Evolutionary conservation across 2,329 filamentous ascomycete species (phyloP), one percentile per base, ranked within the genome.

Genomic region (Coniochaeta sp.): DNA sequence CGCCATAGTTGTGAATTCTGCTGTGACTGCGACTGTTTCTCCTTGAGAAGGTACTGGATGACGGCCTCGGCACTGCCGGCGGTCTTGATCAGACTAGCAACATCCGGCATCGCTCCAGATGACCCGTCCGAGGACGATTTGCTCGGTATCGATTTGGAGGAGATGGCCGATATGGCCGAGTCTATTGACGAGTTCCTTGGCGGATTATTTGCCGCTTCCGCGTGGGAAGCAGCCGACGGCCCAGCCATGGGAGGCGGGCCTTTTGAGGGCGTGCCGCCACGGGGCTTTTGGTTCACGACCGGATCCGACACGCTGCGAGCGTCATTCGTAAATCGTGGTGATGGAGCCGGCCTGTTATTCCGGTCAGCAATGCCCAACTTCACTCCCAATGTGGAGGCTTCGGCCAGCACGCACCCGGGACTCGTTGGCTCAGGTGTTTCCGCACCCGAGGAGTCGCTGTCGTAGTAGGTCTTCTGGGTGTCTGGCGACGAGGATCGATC

Each of bases 1-100:
- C 92, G 88, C 95, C 95, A 99, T 68, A 99, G 77, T 72, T 99
- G 93, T 19, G 88, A 81, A 71, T 98, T 98, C 70, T 98, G 95
- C 66, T 91, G 89, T 5, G 90, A 85, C 59, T 92, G 89, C 56
- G 91, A 89, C 64, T 93, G 87, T 73, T 97, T 98, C 71, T 99
- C 95, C 71, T 90, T 96, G 64, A 97, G 77, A 57, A 99, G 78
- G 68, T 95, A 91, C 66, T 91, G 85, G 62, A 99, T 91, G 5
- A 96, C 89, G 6, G 90, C 90, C 71, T 99, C 93, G 17, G 93
- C 83, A 58, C 91, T 96, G 57, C 93, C 95, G 28, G 93, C 93
- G 34, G 91, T 85, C 68, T 89, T 85, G 64, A 98, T 89, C 36
- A 97, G 79, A 65, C 85, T 84, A 40, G 85, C 85, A 67, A 96